These are phyloP conservation scores for Aegilops umbellulata DNA, from an alignment of 176 grass and related monocot genomes.

Conservation along the genomic window DNA sequence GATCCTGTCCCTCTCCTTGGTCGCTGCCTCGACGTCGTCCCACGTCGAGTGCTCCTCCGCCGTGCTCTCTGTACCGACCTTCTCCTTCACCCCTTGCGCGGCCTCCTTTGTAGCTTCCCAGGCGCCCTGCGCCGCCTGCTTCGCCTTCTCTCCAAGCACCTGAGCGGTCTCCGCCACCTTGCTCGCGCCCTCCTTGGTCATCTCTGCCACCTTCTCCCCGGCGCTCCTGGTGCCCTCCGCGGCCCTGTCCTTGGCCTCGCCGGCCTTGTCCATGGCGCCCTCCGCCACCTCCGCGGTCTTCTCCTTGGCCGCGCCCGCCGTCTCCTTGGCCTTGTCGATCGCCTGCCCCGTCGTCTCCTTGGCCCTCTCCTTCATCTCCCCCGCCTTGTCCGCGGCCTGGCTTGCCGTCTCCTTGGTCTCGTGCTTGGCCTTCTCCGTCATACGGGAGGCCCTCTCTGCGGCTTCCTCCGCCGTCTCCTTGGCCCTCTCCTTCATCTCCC, in stretches of 20 bases:
- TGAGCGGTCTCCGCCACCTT: slow-evolving; percentile 54
- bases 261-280: slow-evolving; percentile 22
- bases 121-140: slow-evolving; percentile 43
- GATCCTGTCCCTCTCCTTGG: slow-evolving; percentile 35
- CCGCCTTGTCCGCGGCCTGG: slow-evolving; percentile 29
- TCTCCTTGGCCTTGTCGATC: neutral
- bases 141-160: slow-evolving; percentile 47
- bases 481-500: neutral
- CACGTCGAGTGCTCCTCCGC: slow-evolving; percentile 18
- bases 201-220: slow-evolving; percentile 43
- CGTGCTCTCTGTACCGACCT: neutral
- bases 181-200: slow-evolving; percentile 42
- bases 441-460: slow-evolving; percentile 27
- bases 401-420: slow-evolving; percentile 29
- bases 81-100: slow-evolving; percentile 34
- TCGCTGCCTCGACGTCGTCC: neutral
- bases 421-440: slow-evolving; percentile 35
- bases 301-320: slow-evolving; percentile 31
- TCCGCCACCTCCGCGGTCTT: slow-evolving; percentile 3
- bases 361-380: slow-evolving; percentile 22
- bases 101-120: slow-evolving; percentile 65
- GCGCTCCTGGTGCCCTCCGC: slow-evolving; percentile 25
- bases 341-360: slow-evolving; percentile 33
- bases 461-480: slow-evolving; percentile 7
- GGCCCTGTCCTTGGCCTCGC: slow-evolving; percentile 31